Conservation (phyloP, 495 filamentous ascomycete genomes). For the Talaromyces proteolyticus region DNA sequence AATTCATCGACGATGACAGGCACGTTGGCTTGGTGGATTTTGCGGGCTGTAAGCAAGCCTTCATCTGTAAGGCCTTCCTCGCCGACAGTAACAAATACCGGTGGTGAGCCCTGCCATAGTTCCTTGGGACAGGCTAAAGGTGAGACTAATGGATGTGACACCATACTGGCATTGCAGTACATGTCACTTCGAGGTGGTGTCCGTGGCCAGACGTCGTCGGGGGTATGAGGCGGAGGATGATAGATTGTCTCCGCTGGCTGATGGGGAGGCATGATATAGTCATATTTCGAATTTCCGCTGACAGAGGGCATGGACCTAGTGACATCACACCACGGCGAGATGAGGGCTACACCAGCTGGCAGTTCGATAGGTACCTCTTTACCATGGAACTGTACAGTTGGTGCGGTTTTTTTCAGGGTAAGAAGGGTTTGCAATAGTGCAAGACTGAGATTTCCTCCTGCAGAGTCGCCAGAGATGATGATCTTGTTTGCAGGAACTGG, state of each 20-base stretch:
- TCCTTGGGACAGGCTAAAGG: slow-evolving; percentile 51
- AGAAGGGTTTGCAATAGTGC: slow-evolving; percentile 70
- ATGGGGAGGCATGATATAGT: slow-evolving; percentile 58
- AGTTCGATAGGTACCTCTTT: slow-evolving; percentile 52
- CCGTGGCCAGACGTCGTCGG: slow-evolving; percentile 65
- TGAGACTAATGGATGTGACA: slow-evolving; percentile 71
- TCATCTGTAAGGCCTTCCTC: slow-evolving; percentile 79
- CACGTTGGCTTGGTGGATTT: slow-evolving; percentile 55
- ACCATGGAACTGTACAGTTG: slow-evolving; percentile 59
- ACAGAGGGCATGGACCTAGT: slow-evolving; percentile 69
- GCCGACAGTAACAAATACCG: slow-evolving; percentile 68
- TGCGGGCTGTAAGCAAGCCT: slow-evolving; percentile 52
- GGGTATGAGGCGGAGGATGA: slow-evolving; percentile 25
- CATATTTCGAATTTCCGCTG: slow-evolving; percentile 53
- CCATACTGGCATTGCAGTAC: slow-evolving; percentile 56
- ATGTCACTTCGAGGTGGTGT: slow-evolving; percentile 62
- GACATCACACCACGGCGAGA: slow-evolving; percentile 75
- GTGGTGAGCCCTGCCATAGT: slow-evolving; percentile 63
- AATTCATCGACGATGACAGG: slow-evolving; percentile 66
- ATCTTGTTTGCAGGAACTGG: slow-evolving; percentile 66
- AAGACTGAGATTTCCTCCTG: slow-evolving; percentile 73
- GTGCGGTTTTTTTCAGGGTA: slow-evolving; percentile 53
- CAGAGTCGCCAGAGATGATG: slow-evolving; percentile 79
- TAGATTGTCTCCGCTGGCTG: slow-evolving; percentile 24
- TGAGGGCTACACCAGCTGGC: slow-evolving; percentile 61